A percentile compares a stretch with the other conserved stretches of the same genome.
These are phyloP conservation scores for Blastomyces gilchristii DNA, from an alignment of 2,329 filamentous ascomycete genomes.

Conservation along the genomic window DNA sequence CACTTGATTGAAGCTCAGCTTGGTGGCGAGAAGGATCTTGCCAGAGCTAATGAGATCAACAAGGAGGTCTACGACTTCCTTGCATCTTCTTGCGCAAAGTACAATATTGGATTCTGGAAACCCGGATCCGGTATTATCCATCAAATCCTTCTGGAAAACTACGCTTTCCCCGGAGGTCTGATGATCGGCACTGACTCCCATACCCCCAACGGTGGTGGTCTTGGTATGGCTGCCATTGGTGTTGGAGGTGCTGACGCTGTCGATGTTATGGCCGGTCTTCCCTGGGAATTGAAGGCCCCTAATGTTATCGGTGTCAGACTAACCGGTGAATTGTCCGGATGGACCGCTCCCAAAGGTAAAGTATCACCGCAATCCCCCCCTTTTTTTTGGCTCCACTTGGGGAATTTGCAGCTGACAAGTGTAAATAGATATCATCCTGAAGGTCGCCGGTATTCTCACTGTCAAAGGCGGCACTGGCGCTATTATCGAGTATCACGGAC, in stretches of 20 bases:
- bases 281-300: conserved; percentile 96
- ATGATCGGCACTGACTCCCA: conserved; percentile 97
- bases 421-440: conserved; percentile 75
- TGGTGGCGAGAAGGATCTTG: conserved; percentile 88
- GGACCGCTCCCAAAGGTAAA: conserved; percentile 82
- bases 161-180: conserved; percentile 95
- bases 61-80: conserved; percentile 99
- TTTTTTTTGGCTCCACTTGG: neutral
- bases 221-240: conserved; percentile 90
- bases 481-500: conserved; percentile 51
- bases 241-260: conserved; percentile 97
- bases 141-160: conserved; percentile 97
- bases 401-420: conserved; percentile 9
- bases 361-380: conserved; percentile 21
- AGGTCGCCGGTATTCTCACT: conserved; percentile 91
- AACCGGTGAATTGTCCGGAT: conserved; percentile 78
- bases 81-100: conserved; percentile 87
- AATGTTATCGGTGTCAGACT: conserved; percentile 96
- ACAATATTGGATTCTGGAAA: conserved; percentile 99
- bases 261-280: conserved; percentile 93
- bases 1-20: conserved; percentile 97
- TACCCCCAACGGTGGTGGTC: conserved; percentile 93
- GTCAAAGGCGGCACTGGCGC: conserved; percentile 96
- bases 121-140: conserved; percentile 98
- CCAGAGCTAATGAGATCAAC: conserved; percentile 83